Conservation (phyloP, 495 filamentous ascomycete genomes). For the Neurospora intermedia region DNA sequence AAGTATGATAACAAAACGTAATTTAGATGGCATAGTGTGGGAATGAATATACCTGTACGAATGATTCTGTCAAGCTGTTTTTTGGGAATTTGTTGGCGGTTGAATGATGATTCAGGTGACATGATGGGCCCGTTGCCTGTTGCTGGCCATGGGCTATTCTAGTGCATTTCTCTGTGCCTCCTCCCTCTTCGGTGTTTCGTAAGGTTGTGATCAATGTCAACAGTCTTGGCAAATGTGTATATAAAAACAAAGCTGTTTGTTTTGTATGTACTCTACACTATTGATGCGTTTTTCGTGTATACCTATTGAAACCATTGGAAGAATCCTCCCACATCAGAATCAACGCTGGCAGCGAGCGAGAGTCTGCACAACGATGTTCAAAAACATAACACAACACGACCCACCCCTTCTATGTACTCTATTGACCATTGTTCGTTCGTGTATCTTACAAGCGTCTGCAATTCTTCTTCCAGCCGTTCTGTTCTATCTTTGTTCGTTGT, state of each 20-base stretch:
- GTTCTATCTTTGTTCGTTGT: neutral
- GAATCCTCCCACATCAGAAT: neutral
- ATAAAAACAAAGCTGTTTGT: neutral
- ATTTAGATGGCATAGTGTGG: neutral
- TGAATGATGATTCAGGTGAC: neutral
- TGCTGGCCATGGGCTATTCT: neutral
- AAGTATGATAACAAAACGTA: slow-evolving; percentile 1
- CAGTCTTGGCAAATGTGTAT: neutral
- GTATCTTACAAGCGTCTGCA: neutral
- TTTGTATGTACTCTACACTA: neutral
- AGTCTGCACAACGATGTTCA: neutral
- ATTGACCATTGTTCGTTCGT: neutral
- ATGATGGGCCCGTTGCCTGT: neutral
- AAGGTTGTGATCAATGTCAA: neutral
- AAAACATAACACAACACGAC: neutral
- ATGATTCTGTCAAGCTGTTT: neutral
- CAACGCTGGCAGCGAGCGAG: neutral
- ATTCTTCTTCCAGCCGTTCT: neutral
- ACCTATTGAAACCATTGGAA: neutral
- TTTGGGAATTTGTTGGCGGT: neutral
- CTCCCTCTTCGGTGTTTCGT: neutral
- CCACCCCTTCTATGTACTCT: neutral
- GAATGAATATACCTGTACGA: neutral
- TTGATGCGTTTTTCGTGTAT: neutral
- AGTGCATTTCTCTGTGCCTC: neutral